phyloP scores from a whole-genome alignment of 176 grass and related monocot genomes.

The Oryza australiensis region DNA sequence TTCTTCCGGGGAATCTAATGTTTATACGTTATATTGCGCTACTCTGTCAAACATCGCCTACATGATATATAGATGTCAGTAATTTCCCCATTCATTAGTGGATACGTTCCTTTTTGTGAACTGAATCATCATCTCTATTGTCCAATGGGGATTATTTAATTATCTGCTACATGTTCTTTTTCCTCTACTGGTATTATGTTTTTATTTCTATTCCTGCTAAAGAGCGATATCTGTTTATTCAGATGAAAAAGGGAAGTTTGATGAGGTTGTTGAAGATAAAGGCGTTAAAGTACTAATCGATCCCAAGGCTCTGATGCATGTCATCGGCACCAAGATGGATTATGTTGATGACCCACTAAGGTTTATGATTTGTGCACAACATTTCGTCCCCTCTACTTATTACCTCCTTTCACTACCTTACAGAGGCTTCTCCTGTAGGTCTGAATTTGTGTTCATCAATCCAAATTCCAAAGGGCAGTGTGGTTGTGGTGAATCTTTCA shows the following conservation, averaged over 20 bases:
- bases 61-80: not conserved
- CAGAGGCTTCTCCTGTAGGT: slow-evolving; percentile 42
- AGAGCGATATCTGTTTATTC: slow-evolving; percentile 9
- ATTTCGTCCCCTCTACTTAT: not conserved
- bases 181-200: not conserved
- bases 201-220: slow-evolving; percentile 5
- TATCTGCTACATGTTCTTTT: not conserved
- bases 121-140: not conserved
- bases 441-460: slow-evolving; percentile 90
- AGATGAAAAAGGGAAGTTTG: slow-evolving; percentile 92
- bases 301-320: slow-evolving; percentile 94
- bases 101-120: not conserved
- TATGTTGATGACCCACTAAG: slow-evolving; percentile 70
- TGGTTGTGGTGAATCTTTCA: slow-evolving; percentile 90
- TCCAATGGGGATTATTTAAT: not conserved
- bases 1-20: too few species aligned
- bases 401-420: slow-evolving; percentile 6
- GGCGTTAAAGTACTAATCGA: slow-evolving; percentile 93
- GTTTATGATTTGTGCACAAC: slow-evolving; percentile 29
- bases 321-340: slow-evolving; percentile 94
- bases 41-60: not conserved
- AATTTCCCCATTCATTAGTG: not conserved
- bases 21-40: not conserved
- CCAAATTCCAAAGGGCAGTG: slow-evolving; percentile 87
- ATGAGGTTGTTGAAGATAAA: slow-evolving; percentile 80